Conservation (phyloP, 73 alveolate species). For the Uronychia binucleata region DNA sequence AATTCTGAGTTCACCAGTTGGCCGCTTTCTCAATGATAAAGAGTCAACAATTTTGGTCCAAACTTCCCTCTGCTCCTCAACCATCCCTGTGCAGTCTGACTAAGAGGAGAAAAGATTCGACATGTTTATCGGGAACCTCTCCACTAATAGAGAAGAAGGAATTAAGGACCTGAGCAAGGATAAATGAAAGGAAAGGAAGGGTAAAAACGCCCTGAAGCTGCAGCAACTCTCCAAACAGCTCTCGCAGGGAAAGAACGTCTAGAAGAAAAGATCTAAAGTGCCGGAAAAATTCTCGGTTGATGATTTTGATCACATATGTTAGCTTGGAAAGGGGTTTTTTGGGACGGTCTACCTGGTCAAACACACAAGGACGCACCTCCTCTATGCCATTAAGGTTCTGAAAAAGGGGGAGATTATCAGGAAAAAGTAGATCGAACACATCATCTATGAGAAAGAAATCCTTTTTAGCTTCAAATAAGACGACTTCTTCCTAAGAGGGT, state of each 20-base stretch:
- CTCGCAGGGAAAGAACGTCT: not conserved
- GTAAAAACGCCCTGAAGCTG: too few species aligned
- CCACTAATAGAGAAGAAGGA: too few species aligned
- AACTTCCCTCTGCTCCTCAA: too few species aligned
- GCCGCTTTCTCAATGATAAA: too few species aligned
- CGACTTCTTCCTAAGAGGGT: not conserved
- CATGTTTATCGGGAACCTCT: too few species aligned
- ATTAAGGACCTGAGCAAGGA: too few species aligned
- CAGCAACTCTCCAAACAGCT: too few species aligned
- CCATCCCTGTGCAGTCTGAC: too few species aligned
- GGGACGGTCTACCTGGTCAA: not conserved
- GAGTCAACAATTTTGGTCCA: too few species aligned
- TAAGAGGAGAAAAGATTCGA: too few species aligned
- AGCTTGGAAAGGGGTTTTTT: not conserved
- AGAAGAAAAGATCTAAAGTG: not conserved
- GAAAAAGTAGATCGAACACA: not conserved
- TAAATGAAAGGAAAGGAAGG: too few species aligned
- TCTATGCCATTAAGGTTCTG: not conserved
- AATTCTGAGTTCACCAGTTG: too few species aligned
- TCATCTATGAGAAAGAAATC: not conserved
- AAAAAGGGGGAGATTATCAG: not conserved
- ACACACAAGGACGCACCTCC: not conserved
- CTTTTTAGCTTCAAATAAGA: not conserved
- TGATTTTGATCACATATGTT: not conserved
- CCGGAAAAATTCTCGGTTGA: not conserved